phyloP scores from a whole-genome alignment of 2,329 filamentous ascomycete genomes.

The Verticillium tricorpus region DNA sequence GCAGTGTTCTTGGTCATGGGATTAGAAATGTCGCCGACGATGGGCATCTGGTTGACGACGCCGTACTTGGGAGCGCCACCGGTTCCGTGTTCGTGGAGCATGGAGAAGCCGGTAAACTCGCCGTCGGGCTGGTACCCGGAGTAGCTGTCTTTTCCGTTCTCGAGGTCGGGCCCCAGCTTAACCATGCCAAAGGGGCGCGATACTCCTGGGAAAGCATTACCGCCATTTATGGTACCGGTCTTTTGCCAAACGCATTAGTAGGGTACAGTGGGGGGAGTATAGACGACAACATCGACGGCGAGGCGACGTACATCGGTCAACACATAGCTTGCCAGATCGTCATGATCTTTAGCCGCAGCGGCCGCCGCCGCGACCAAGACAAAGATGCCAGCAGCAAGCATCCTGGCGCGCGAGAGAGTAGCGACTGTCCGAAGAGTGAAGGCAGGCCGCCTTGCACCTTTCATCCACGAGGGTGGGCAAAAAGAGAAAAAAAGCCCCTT shows the following conservation, averaged over 20 bases:
- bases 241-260: constrained; percentile 17
- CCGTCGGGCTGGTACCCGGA: constrained; percentile 47
- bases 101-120: constrained; percentile 54
- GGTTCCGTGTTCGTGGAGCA: constrained; percentile 64
- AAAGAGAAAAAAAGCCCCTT: too few relatives aligned
- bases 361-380: background rate
- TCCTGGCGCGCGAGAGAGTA: constrained; percentile 1
- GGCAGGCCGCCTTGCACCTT: background rate
- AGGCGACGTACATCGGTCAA: constrained; percentile 26
- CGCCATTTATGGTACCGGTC: constrained; percentile 40
- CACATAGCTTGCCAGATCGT: constrained; percentile 27
- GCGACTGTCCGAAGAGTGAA: background rate
- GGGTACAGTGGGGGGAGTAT: background rate
- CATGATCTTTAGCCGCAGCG: background rate
- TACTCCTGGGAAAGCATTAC: constrained; percentile 47
- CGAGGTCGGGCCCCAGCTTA: constrained; percentile 45
- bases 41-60: constrained; percentile 56
- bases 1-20: constrained; percentile 52
- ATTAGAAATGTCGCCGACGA: constrained; percentile 44
- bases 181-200: constrained; percentile 42
- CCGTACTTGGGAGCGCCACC: constrained; percentile 69
- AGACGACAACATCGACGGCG: background rate
- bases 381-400: background rate
- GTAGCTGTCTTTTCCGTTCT: constrained; percentile 44
- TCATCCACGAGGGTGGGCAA: background rate